Evolutionary conservation across 2,329 filamentous ascomycete genomes (phyloP), one percentile per base, ranked within the genome.

Genomic region (Aspergillus neoniger): DNA sequence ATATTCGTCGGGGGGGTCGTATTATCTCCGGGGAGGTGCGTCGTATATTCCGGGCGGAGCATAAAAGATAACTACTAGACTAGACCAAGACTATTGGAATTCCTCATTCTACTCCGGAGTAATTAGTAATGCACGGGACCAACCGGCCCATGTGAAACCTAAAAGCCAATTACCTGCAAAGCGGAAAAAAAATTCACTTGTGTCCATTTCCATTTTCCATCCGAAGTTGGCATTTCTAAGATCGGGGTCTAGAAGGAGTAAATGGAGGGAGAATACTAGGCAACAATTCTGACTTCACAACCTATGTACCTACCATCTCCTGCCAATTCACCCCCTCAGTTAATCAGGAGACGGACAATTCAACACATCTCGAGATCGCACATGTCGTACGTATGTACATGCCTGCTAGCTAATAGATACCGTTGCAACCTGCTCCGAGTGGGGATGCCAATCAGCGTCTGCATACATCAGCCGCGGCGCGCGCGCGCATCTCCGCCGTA

Each of bases 71-170:
- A 36, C 32, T 36, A 36, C 12, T 36, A 14, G 32, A 36, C 32
- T 36, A 14, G 10, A 10, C 28, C 10, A 30, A 30, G 32, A 36
- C 32, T 36, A 36, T 36, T 36, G 32, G 12, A 36, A 14, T 36
- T 36, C 32, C 15, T 47, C 43, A 12, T 10, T 28, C 10, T 5
- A n/a, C n/a, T n/a, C n/a, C n/a, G n/a, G n/a, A n/a, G n/a, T n/a
- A n/a, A 50, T 50, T 50, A 50, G 47, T 50, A 50, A 50, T 50
- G 25, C 25, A 30, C 47, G 47, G 47, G 47, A 32, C 23, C 47
- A 50, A 50, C 47, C 47, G 47, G 47, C 25, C 47, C 47, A 50
- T 50, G 47, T 50, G 47, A 50, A 50, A 49, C 25, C n/a, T 50
- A 12, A 50, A 49, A 50, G 47, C 32, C 47, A 50, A 50, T 50